phyloP scores from a whole-genome alignment of 2,329 filamentous ascomycete genomes.

The Trichophyton benhamiae region DNA sequence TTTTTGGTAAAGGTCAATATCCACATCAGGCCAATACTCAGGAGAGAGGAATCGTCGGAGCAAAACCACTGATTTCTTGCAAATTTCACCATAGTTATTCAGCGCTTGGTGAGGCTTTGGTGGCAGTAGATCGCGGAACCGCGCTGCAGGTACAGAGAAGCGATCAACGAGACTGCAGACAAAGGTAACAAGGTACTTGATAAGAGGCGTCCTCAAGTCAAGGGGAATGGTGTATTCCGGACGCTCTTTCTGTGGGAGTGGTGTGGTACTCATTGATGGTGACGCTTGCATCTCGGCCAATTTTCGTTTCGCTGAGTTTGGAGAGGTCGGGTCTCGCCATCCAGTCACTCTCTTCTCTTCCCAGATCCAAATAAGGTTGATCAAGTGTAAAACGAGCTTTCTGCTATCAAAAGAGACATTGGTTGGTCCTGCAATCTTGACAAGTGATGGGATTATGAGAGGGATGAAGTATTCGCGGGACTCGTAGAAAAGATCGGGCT shows the following conservation, averaged over 20 bases:
- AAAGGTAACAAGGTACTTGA: slow-evolving; percentile 92
- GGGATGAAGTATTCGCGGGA: slow-evolving; percentile 81
- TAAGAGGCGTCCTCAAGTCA: slow-evolving; percentile 60
- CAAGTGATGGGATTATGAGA: slow-evolving; percentile 75
- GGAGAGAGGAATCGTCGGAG: slow-evolving; percentile 75
- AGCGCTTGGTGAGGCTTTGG: slow-evolving; percentile 37
- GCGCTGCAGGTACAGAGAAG: slow-evolving; percentile 62
- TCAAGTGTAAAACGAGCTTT: slow-evolving; percentile 79
- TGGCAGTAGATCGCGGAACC: slow-evolving; percentile 44
- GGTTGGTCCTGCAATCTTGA: slow-evolving; percentile 67
- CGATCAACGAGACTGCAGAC: slow-evolving; percentile 82
- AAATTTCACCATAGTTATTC: slow-evolving; percentile 58
- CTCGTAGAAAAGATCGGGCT: slow-evolving; percentile 89
- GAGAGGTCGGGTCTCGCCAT: slow-evolving; percentile 45
- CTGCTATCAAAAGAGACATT: slow-evolving; percentile 76
- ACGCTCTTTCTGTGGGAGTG: slow-evolving; percentile 41
- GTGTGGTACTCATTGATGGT: slow-evolving; percentile 32
- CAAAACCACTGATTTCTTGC: slow-evolving; percentile 70
- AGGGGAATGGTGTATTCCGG: slow-evolving; percentile 57
- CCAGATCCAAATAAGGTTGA: slow-evolving; percentile 85
- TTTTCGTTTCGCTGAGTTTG: slow-evolving; percentile 61
- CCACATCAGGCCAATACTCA: slow-evolving; percentile 81
- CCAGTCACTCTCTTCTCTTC: slow-evolving; percentile 64
- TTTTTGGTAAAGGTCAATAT: slow-evolving; percentile 82
- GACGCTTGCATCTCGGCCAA: slow-evolving; percentile 51